phyloP scores from a whole-genome alignment of 306 rosid species.

The Mimosa bimucronata region DNA sequence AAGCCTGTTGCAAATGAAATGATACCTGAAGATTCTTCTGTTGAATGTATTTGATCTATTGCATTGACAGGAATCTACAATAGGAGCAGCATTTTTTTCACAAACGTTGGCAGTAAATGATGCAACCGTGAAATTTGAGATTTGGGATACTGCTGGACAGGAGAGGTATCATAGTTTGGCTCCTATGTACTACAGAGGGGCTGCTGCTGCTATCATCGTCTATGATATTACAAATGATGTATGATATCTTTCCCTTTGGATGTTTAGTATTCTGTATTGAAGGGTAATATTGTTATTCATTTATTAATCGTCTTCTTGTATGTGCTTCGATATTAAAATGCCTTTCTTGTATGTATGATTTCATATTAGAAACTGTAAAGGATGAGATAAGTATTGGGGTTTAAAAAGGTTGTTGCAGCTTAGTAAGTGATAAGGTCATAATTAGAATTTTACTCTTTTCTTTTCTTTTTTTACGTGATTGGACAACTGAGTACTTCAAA shows the following conservation, averaged over 20 bases:
- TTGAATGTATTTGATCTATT: conserved; percentile 37
- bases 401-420: not conserved
- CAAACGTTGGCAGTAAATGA: conserved; percentile 70
- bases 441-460: not conserved
- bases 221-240: conserved; percentile 61
- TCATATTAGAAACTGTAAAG: not conserved
- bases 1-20: not conserved
- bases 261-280: conserved; percentile 19
- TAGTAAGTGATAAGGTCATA: conserved; percentile 14
- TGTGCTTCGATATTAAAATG: not conserved
- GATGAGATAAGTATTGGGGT: not conserved
- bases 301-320: not conserved
- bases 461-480: not conserved
- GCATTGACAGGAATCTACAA: conserved; percentile 59
- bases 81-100: conserved; percentile 68
- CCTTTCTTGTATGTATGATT: not conserved
- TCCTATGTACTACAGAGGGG: conserved; percentile 76
- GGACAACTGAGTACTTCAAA: not conserved
- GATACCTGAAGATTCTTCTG: conserved; percentile 2
- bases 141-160: conserved; percentile 72
- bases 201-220: conserved; percentile 72
- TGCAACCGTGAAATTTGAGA: conserved; percentile 63
- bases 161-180: conserved; percentile 73
- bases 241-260: conserved; percentile 37
- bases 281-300: not conserved